Conservation (phyloP, 164 flowering plant genomes). For the Umbilicus rupestris region DNA sequence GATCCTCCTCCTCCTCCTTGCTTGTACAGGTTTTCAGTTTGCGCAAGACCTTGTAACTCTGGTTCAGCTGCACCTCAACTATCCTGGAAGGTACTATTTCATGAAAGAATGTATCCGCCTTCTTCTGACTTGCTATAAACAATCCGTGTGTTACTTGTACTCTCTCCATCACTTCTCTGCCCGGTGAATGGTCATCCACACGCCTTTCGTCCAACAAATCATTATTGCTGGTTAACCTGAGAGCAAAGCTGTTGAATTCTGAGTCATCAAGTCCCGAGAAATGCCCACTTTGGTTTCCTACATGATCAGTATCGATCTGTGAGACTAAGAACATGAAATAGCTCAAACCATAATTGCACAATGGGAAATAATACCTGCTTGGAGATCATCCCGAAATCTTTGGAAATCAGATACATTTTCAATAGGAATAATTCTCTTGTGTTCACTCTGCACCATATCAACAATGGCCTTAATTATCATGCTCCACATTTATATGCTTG, state of each 20-base stretch:
- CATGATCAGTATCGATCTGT: neutral
- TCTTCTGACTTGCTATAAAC: constrained; percentile 48
- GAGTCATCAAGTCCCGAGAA: constrained; percentile 18
- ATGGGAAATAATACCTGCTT: neutral
- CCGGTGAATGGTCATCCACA: constrained; percentile 23
- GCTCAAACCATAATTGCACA: neutral
- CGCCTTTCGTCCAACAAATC: constrained; percentile 27
- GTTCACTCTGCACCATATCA: constrained; percentile 32
- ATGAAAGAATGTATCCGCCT: constrained; percentile 54
- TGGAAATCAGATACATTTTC: constrained; percentile 40
- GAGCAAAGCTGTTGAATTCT: constrained; percentile 15
- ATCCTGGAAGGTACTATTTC: constrained; percentile 59
- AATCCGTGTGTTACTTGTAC: constrained; percentile 60
- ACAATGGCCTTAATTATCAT: neutral
- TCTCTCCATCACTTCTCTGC: constrained; percentile 46
- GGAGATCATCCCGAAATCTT: constrained; percentile 13
- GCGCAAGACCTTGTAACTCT: constrained; percentile 11
- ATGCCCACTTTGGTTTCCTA: neutral
- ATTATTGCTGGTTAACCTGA: constrained; percentile 30
- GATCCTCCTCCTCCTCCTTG: neutral
- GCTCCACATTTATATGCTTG: neutral
- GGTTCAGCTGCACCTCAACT: constrained; percentile 44
- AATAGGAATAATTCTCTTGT: constrained; percentile 40
- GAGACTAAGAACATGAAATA: neutral
- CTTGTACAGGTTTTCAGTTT: neutral